phyloP scores from a whole-genome alignment of 176 grass and related monocot genomes.

The Pontederia crassipes region DNA sequence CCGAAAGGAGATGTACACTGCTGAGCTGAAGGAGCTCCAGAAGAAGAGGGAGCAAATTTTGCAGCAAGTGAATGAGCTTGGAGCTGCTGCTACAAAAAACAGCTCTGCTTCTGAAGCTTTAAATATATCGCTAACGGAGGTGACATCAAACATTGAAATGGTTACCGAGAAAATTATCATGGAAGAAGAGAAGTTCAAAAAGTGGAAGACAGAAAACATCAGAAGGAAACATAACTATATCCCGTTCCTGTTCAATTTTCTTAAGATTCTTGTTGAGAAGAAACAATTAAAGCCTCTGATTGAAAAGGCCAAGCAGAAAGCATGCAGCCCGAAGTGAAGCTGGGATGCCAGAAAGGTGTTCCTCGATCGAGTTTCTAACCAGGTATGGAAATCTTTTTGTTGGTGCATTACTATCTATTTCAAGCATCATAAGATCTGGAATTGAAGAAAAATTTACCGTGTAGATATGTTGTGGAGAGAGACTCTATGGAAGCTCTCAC shows the following conservation, averaged over 20 bases:
- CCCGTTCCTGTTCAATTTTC: conserved; percentile 91
- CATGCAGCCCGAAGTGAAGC: conserved; percentile 20
- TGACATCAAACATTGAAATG: conserved; percentile 66
- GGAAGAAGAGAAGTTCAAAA: conserved; percentile 96
- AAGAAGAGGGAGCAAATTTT: conserved; percentile 77
- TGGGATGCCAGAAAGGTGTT: too few species aligned
- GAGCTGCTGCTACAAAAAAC: conserved; percentile 6
- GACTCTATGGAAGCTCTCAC: too few species aligned
- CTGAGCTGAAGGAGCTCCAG: conserved; percentile 84
- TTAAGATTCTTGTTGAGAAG: conserved; percentile 93
- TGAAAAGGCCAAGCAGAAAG: conserved; percentile 74
- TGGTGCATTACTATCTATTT: too few species aligned
- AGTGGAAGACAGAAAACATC: conserved; percentile 90
- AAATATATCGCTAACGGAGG: conserved; percentile 67
- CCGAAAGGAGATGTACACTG: conserved; percentile 60
- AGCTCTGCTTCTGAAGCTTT: conserved; percentile 24
- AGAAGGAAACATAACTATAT: conserved; percentile 96
- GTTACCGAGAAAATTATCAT: conserved; percentile 97
- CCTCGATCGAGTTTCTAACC: too few species aligned
- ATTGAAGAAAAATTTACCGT: too few species aligned
- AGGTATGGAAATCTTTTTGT: too few species aligned
- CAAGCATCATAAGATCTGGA: too few species aligned
- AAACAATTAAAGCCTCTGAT: conserved; percentile 73
- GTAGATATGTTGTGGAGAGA: too few species aligned
- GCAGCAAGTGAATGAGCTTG: conserved; percentile 44